Evolutionary conservation across 768 basidiomycete species (phyloP), one percentile per base, ranked within the genome.

Genomic region (Calocybe gangraenosa): DNA sequence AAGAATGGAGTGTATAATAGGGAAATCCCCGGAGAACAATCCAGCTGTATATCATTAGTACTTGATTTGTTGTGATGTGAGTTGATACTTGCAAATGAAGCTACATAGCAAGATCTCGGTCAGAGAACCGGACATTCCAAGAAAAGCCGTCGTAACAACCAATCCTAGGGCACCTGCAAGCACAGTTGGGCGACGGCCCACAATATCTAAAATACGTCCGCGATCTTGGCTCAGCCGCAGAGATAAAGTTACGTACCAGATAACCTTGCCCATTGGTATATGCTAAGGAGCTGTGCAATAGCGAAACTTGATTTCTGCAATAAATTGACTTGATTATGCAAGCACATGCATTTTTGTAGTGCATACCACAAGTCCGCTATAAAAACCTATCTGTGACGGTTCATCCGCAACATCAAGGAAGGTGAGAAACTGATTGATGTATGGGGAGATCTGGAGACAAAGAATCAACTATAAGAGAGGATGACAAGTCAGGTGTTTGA

Each of bases 391-490:
- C 53, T 73, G 70, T 5, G 78, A 78, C 6, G 73, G 73, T 51
- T 83, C 74, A 36, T 78, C 63, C 11, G 80, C 79, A 40, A 84
- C 61, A 52, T 75, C 67, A 3, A 85, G 68, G 38, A 71, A 69
- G 19, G 65, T 67, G 51, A 87, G 75, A 63, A 84, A 81, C 58
- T 85, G 71, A 43, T 86, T 85, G 47, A 87, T 75, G 51, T 83
- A 87, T 15, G 84, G 84, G 45, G 79, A 80, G 32, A 87, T 73
- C 62, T 82, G 75, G 3, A 71, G 71, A 63, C 72, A 25, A 15
- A 11, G 5, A 11, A 6, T 28, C 25, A 30, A 34, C 2, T 15
- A 39, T 45, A 6, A 77, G 22, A 35, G 9, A 17, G 14, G n/a
- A 18, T 28, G 25, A 19, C 4, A 17, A 17, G 2, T 5, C 9